Evolutionary conservation across 768 basidiomycete genomes (phyloP).

Genomic region (Trametes punicea): DNA sequence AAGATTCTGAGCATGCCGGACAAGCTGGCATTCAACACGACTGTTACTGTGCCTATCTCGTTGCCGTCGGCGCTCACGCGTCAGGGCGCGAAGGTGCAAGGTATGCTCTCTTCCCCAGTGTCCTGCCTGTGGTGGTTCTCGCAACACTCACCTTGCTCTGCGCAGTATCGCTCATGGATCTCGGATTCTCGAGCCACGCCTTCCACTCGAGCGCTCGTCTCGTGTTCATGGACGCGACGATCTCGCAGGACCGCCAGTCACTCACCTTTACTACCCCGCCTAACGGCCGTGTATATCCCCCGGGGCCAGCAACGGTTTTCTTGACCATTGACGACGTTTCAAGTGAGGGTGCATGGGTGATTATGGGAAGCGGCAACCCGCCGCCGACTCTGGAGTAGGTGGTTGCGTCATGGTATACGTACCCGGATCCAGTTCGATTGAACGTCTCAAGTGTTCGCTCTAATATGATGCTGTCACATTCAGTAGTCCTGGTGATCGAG

Average conservation of each 20-base stretch:
- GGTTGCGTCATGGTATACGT: too few relatives aligned
- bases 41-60: constrained; percentile 44
- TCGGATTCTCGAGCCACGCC: constrained; percentile 76
- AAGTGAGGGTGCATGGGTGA: constrained; percentile 57
- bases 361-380: constrained; percentile 63
- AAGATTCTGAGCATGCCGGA: constrained; percentile 35
- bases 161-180: constrained; percentile 72
- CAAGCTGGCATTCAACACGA: constrained; percentile 45
- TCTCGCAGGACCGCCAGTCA: constrained; percentile 41
- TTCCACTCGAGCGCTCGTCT: constrained; percentile 72
- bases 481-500: too few relatives aligned
- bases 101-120: constrained; percentile 30
- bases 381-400: constrained; percentile 58
- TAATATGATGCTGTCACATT: too few relatives aligned
- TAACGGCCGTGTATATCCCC: constrained; percentile 63
- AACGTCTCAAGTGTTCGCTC: too few relatives aligned
- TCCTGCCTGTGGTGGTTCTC: background rate
- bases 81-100: constrained; percentile 39
- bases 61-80: constrained; percentile 34
- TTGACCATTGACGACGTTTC: constrained; percentile 61
- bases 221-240: constrained; percentile 57
- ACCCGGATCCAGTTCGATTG: background rate
- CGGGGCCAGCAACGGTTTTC: constrained; percentile 76
- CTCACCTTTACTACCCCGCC: constrained; percentile 64
- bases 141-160: background rate